Conservation (phyloP, 495 filamentous ascomycete species). For the Penicillium robsamsonii region DNA sequence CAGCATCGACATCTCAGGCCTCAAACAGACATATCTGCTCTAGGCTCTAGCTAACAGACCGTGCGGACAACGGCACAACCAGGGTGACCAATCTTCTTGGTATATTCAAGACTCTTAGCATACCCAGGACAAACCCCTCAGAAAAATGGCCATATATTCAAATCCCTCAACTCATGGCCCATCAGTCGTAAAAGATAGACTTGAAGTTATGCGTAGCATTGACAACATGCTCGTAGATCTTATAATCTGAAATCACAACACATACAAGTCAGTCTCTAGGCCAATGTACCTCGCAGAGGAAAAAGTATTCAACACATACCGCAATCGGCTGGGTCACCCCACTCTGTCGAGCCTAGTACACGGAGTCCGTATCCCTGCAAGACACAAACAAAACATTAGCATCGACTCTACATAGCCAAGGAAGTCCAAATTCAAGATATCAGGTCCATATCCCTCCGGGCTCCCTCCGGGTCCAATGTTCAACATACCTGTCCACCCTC, state of each 20-base stretch:
- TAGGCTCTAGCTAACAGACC: background rate
- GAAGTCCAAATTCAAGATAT: background rate
- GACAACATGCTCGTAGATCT: conserved; percentile 75
- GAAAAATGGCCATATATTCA: background rate
- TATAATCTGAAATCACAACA: conserved; percentile 59
- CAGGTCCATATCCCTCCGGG: background rate
- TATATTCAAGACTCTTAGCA: background rate
- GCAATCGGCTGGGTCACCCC: conserved; percentile 56
- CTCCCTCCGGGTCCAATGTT: background rate
- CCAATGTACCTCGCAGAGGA: background rate
- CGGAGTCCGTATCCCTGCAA: conserved; percentile 65
- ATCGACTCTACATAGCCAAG: background rate
- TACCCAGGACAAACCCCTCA: background rate
- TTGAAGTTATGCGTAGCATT: conserved; percentile 85
- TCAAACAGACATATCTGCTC: background rate
- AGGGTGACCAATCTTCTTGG: background rate
- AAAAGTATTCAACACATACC: conserved; percentile 23
- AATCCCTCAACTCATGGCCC: background rate
- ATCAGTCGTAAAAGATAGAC: conserved; percentile 67
- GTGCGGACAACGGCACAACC: background rate
- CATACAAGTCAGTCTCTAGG: background rate
- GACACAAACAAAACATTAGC: background rate
- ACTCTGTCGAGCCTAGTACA: conserved; percentile 73
- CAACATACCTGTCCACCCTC: conserved; percentile 41
- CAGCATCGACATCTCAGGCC: conserved; percentile 4